Base-by-base conservation (phyloP, 2,329 filamentous ascomycete genomes). In the Colletotrichum salicis region DNA sequence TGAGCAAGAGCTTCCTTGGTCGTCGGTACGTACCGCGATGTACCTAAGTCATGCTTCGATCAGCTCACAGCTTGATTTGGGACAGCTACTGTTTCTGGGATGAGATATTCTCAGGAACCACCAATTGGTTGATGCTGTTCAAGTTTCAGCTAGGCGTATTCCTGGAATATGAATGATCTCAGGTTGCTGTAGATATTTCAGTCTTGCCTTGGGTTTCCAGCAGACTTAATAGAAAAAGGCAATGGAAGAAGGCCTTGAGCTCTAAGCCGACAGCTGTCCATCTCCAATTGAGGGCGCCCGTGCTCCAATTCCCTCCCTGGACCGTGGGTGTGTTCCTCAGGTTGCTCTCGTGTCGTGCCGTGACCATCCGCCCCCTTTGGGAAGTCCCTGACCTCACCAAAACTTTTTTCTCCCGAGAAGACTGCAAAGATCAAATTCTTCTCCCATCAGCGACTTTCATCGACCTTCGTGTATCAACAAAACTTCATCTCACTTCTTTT, bases 401-500 rank as follows among this genome's bases (percentile, higher is more conserved):
- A 72, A 72, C 61, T 72, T 72, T 72, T 72, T 57, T 27, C 61
- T 15, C 70, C 51, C 31, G 37, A 10, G 37, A 35, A 24, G 41
- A n/a, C 15, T 52, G 31, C 41, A 31, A 63, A 63, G 35, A 64
- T n/a, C 31, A 19, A 5, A 22, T 60, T 70, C 45, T 60, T 60
- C 64, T 57, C 65, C 41, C 69, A 69, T 54, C 69, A 59, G 58
- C 57, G 61, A 64, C 64, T 15, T 71, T 57, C 52, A 37, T 45
- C 48, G 54, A 57, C 60, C 59, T 66, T 64, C 63, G 68, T 74
- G 71, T 71, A 74, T 48, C 62, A 72, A 41, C 73, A 69, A 48
- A 78, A 80, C 84, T 79, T 79, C 81, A 77, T 78, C 80, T 78
- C 82, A 81, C 76, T 79, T 83, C 76, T 80, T 80, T 76, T 79